A percentile compares a stretch with the other conserved stretches of the same genome.
phyloP scores from a whole-genome alignment of 441 rosid genomes.

The Melastoma candidum region DNA sequence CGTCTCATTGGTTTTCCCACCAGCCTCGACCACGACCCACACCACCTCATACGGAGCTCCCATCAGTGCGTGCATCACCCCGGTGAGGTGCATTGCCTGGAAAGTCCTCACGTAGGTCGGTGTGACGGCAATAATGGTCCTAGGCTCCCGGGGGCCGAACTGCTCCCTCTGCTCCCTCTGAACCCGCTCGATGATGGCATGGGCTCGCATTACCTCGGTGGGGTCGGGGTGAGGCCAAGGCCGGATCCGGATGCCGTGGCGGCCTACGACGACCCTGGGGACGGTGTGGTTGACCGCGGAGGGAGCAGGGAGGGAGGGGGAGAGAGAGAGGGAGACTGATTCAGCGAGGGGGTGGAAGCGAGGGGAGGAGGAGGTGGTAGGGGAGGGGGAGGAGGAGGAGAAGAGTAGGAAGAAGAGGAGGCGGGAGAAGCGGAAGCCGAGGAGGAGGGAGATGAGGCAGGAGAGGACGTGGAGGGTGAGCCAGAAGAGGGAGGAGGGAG shows the following conservation, averaged over 20 bases:
- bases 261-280: conserved; percentile 82
- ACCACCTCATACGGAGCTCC: conserved; percentile 73
- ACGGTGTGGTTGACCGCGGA: conserved; percentile 20
- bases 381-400: conserved; percentile 35
- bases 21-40: conserved; percentile 97
- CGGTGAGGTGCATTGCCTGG: conserved; percentile 83
- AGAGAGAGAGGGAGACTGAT: conserved; percentile 1
- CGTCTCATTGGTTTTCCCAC: conserved; percentile 77
- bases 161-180: conserved; percentile 80
- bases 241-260: conserved; percentile 99
- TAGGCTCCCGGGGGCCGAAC: conserved; percentile 66
- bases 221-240: conserved; percentile 99
- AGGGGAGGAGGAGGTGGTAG: conserved; percentile 23
- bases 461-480: conserved; percentile 60
- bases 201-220: conserved; percentile 86
- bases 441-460: conserved; percentile 75
- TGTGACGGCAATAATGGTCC: conserved; percentile 59
- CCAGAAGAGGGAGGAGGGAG: conserved; percentile 68
- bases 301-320: not conserved
- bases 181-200: conserved; percentile 73
- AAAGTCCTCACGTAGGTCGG: conserved; percentile 94
- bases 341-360: conserved; percentile 2
- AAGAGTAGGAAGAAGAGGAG: conserved; percentile 78
- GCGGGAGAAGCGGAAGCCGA: conserved; percentile 93
- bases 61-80: conserved; percentile 91